These are phyloP conservation scores for Pelargonium australe DNA, from an alignment of 441 rosid species.

Conservation along the genomic window DNA sequence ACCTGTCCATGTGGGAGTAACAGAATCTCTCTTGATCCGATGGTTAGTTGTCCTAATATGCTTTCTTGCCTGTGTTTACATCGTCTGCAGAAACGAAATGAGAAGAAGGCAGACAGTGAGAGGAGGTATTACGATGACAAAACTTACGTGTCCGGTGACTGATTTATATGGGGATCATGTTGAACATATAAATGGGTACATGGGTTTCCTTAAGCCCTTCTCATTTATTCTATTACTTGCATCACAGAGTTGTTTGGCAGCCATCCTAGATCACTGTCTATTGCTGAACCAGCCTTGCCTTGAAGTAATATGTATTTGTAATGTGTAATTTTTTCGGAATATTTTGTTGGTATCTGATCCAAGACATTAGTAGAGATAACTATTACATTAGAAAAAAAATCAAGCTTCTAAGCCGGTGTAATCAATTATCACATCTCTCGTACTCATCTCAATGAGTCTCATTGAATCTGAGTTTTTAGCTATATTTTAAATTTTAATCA, in stretches of 20 bases:
- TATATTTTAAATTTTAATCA: too few relatives aligned
- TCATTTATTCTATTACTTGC: constrained; percentile 18
- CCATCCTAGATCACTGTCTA: constrained; percentile 11
- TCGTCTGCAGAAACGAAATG: constrained; percentile 65
- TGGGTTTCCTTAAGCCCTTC: not conserved
- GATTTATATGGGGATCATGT: constrained; percentile 3
- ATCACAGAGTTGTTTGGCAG: constrained; percentile 13
- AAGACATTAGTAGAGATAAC: constrained; percentile 2
- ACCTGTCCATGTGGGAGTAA: too few relatives aligned
- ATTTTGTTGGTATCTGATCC: constrained; percentile 21
- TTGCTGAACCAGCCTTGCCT: constrained; percentile 20
- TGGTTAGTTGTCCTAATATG: not conserved
- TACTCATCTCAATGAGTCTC: too few relatives aligned
- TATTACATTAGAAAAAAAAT: too few relatives aligned
- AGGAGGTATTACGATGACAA: constrained; percentile 74
- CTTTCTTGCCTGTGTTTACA: not conserved
- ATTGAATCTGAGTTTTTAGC: too few relatives aligned
- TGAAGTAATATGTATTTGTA: constrained; percentile 15
- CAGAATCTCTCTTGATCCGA: too few relatives aligned
- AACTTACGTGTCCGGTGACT: constrained; percentile 62
- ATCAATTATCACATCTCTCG: too few relatives aligned
- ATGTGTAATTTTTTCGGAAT: not conserved
- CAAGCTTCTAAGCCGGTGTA: too few relatives aligned
- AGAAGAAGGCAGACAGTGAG: constrained; percentile 69
- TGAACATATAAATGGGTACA: not conserved